Percentiles rank a stretch among this genome's conserved stretches.
These are phyloP conservation scores for Epichloe sp. DNA, from an alignment of 2,329 filamentous ascomycete genomes.

Conservation along the genomic window DNA sequence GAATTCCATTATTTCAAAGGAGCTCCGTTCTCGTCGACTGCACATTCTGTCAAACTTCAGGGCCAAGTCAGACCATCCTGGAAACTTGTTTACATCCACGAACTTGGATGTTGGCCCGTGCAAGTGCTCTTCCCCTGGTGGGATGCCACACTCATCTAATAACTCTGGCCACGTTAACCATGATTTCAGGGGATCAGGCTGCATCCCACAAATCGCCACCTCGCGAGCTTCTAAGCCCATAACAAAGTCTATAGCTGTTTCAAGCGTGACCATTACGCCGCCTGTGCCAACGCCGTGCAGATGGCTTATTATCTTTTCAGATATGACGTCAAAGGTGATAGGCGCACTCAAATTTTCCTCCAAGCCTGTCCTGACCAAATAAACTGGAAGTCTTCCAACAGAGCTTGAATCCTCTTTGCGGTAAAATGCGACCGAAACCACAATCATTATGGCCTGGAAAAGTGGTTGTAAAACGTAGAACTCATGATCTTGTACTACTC, in stretches of 20 bases:
- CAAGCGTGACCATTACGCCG: constrained; percentile 2
- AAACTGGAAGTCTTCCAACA: neutral
- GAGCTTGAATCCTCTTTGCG: neutral
- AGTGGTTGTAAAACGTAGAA: neutral
- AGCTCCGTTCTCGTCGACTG: neutral
- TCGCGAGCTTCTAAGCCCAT: constrained; percentile 6
- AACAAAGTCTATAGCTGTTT: constrained; percentile 6
- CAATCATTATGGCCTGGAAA: neutral
- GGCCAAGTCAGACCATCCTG: neutral
- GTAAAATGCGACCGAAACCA: neutral
- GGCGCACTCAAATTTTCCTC: constrained; percentile 6
- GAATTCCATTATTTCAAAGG: neutral
- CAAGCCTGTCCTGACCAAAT: neutral
- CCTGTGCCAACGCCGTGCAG: neutral
- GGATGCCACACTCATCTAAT: neutral
- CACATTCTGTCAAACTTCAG: neutral
- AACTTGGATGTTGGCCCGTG: neutral
- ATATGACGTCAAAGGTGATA: constrained; percentile 6
- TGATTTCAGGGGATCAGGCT: neutral
- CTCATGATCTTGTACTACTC: neutral
- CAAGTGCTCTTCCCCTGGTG: neutral
- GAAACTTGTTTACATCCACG: neutral
- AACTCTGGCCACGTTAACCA: neutral
- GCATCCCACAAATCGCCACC: constrained; percentile 2
- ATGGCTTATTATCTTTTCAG: neutral